Evolutionary conservation across 768 basidiomycete species (phyloP), one percentile per base, ranked within the genome.

Genomic region (Russula sp.): DNA sequence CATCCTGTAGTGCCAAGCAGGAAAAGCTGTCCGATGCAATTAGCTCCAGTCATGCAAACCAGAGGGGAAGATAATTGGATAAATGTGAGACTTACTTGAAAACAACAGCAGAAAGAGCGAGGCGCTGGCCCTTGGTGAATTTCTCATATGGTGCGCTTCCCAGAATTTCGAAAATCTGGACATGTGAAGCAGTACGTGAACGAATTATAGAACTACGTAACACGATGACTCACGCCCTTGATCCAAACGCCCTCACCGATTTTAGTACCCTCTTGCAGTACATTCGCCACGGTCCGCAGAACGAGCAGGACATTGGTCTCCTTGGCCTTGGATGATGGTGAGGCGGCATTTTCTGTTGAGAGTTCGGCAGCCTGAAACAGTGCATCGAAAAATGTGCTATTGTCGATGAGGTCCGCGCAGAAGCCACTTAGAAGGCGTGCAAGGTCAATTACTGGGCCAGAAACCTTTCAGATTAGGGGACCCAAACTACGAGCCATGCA

Each of bases 291-390:
- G 0, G 85, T 88, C 38, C 95, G 83, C 55, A 97, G 77, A 2
- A 89, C 79, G 28, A 99, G 80, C 64, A 96, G 78, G 1, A 87
- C 80, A 71, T 98, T 98, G 20, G 88, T 96, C 73, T 97, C 94
- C 62, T 87, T 79, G 8, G 84, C 74, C 75, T 93, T 97, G 4
- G 79, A 73, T 40, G 88, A 73, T 0, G 87, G 79, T n/a, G 74
- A 72, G 32, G 77, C 70, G 82, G 85, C 85, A 1, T 83, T 78
- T 34, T 78, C 54, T n/a, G 51, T 67, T 57, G 72, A 72, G 87
- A 89, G 91, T 56, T 88, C 87, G 3, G 87, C 82, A 16, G 86
- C 89, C 59, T 76, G 77, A 73, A 93, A 84, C 13, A 95, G 73
- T 1, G 82, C 76, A 22, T 83, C 79, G 24, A 89, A 80, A 72